Evolutionary conservation across 345 rosid species (phyloP).

Genomic region (Geranium brycei): DNA sequence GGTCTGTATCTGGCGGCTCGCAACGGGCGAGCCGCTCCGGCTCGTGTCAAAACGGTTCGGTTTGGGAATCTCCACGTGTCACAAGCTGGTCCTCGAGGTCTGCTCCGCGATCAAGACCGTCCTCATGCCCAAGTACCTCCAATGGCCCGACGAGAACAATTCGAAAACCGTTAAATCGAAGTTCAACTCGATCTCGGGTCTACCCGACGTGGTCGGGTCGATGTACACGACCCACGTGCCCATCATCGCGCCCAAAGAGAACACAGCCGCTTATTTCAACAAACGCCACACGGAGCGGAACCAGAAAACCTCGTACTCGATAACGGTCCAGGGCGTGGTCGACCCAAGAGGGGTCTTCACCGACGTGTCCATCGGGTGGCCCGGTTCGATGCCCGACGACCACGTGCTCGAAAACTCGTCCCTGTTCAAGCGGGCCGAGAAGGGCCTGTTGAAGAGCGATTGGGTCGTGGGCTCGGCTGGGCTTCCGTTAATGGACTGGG

Average conservation of each 20-base stretch:
- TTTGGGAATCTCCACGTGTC: conserved; percentile 47
- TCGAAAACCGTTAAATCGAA: conserved; percentile 14
- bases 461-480: conserved; percentile 30
- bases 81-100: conserved; percentile 41
- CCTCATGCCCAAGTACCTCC: conserved; percentile 35
- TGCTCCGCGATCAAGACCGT: conserved; percentile 30
- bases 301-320: conserved; percentile 34
- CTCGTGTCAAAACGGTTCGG: conserved; percentile 44
- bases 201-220: conserved; percentile 32
- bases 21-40: conserved; percentile 41
- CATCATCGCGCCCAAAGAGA: conserved; percentile 33
- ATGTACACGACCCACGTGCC: conserved; percentile 11
- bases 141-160: conserved; percentile 32
- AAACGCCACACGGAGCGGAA: conserved; percentile 42
- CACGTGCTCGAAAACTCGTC: conserved; percentile 33
- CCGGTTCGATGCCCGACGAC: conserved; percentile 48
- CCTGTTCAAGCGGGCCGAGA: conserved; percentile 19
- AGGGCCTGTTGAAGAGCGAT: conserved; percentile 23
- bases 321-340: conserved; percentile 46
- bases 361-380: conserved; percentile 47
- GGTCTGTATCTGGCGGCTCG: conserved; percentile 48
- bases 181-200: conserved; percentile 23
- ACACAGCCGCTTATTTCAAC: conserved; percentile 30
- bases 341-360: conserved; percentile 31
- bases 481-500: conserved; percentile 36